A percentile compares a stretch with the other conserved stretches of the same genome.
phyloP scores from a whole-genome alignment of 768 basidiomycete genomes.

The Dictyophora rubrovolvata region DNA sequence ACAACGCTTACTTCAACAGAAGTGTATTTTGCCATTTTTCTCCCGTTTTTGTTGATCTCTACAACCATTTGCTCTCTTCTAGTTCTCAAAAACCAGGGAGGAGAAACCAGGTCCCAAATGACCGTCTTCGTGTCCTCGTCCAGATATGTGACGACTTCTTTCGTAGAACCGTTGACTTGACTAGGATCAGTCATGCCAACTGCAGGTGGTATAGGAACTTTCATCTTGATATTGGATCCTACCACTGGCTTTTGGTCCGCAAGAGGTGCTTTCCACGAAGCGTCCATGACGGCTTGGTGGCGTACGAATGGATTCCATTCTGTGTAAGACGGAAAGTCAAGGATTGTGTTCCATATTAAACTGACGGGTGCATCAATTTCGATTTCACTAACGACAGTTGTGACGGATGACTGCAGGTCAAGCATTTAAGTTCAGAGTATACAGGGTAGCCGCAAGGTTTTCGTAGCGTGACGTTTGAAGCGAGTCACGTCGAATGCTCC shows the following conservation, averaged over 20 bases:
- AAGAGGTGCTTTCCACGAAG: slow-evolving; percentile 29
- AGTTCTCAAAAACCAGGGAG: slow-evolving; percentile 38
- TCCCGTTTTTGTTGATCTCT: slow-evolving; percentile 36
- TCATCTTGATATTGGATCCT: slow-evolving; percentile 40
- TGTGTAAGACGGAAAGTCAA: slow-evolving; percentile 51
- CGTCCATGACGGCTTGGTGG: slow-evolving; percentile 35
- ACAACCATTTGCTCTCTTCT: slow-evolving; percentile 57
- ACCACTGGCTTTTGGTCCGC: slow-evolving; percentile 34
- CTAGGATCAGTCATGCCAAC: slow-evolving; percentile 30
- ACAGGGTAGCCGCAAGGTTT: too few relatives aligned
- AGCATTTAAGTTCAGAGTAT: too few relatives aligned
- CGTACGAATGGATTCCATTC: slow-evolving; percentile 47
- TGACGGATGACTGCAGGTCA: neutral
- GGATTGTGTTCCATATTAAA: slow-evolving; percentile 49
- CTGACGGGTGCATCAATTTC: slow-evolving; percentile 53
- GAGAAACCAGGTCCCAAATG: slow-evolving; percentile 41
- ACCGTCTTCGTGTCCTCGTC: slow-evolving; percentile 46
- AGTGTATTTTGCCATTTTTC: slow-evolving; percentile 40
- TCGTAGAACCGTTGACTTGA: slow-evolving; percentile 28
- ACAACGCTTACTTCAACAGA: neutral
- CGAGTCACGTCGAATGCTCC: too few relatives aligned
- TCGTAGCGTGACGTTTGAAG: too few relatives aligned
- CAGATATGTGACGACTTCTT: slow-evolving; percentile 37
- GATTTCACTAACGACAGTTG: slow-evolving; percentile 10
- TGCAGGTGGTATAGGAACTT: slow-evolving; percentile 53